These are phyloP conservation scores for Thamnidium elegans DNA, from an alignment of 192 early-diverging fungal genomes.

Conservation along the genomic window DNA sequence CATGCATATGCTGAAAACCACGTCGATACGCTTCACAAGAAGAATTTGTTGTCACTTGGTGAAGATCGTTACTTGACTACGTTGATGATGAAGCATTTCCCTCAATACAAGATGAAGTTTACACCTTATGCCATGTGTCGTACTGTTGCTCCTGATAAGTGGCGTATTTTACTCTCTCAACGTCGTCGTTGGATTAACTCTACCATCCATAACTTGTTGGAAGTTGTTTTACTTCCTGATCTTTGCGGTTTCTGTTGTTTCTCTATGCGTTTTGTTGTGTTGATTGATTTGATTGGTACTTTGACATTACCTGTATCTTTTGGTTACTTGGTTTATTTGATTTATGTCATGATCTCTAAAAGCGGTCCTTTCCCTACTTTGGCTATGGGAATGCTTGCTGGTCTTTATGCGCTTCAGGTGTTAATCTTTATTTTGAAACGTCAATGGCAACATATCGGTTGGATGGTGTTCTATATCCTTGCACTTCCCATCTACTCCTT, in stretches of 20 bases:
- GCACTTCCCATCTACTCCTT: conserved; percentile 88
- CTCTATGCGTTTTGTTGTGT: conserved; percentile 96
- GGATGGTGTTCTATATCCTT: conserved; percentile 86
- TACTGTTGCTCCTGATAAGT: conserved; percentile 90
- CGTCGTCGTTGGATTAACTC: conserved; percentile 99
- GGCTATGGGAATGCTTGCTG: conserved; percentile 75
- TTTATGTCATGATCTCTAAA: conserved; percentile 64
- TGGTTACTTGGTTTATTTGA: conserved; percentile 74
- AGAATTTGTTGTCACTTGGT: conserved; percentile 93
- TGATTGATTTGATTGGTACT: conserved; percentile 87
- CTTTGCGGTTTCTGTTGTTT: conserved; percentile 97
- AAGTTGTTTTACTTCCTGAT: conserved; percentile 80
- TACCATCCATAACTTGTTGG: conserved; percentile 93
- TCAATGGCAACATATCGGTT: conserved; percentile 81
- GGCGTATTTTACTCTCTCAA: conserved; percentile 88
- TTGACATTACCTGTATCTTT: conserved; percentile 78
- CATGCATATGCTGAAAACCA: conserved; percentile 85
- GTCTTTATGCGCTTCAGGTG: conserved; percentile 86
- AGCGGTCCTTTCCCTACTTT: conserved; percentile 71
- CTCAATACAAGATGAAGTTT: conserved; percentile 90
- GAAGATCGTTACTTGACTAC: conserved; percentile 98
- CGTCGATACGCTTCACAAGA: conserved; percentile 95
- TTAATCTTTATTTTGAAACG: conserved; percentile 78
- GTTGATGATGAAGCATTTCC: conserved; percentile 96
- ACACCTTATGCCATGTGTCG: conserved; percentile 85